Evolutionary conservation across 441 rosid species (phyloP), one percentile per base, ranked within the genome.

Genomic region (Pelargonium citronellum): DNA sequence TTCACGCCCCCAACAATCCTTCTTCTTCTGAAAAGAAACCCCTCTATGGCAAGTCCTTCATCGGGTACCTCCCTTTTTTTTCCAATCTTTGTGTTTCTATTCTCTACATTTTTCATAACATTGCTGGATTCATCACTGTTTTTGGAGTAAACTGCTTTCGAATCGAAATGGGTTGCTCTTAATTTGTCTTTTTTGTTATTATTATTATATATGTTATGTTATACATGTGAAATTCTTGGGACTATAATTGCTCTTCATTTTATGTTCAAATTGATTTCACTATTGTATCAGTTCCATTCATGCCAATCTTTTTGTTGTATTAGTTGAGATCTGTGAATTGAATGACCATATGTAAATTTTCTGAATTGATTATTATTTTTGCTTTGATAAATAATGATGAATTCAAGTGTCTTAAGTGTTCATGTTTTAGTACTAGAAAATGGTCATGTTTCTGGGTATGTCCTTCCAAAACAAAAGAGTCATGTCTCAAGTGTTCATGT

Each of bases 11-110:
- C 13, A 73, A 47, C 43, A 75, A 69, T 30, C 57, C 71, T 64
- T 34, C 67, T 27, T 37, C 79, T n/a, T 39, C 49, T 44, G 80
- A 74, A 9, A 78, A 71, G 8, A 74, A 66, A 60, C 74, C 80
- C 20, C 30, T 74, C 66, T 63, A 64, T 27, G 80, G 83, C 47
- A 75, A 67, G 69, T 78, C 75, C 68, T 76, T 78, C 49, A 68
- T 74, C 69, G 65, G 79, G 83, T 27, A 46, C 55, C 37, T 30
- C 27, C 27, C 2, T 24, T 24, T 24, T 24, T 24, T 24, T 24
- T 30, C 4, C 37, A 30, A 30, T 30, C 37, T 30, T 5, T 30
- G 37, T 30, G 37, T 30, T 30, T 3, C 37, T 3, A 30, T 41
- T 30, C 47, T 43, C 47, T 43, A 7, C 8, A 43, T 43, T 8